Percentiles rank a stretch among this genome's conserved stretches.
These are phyloP conservation scores for Neofusicoccum sp. DNA, from an alignment of 2,329 filamentous ascomycete genomes.

Conservation along the genomic window DNA sequence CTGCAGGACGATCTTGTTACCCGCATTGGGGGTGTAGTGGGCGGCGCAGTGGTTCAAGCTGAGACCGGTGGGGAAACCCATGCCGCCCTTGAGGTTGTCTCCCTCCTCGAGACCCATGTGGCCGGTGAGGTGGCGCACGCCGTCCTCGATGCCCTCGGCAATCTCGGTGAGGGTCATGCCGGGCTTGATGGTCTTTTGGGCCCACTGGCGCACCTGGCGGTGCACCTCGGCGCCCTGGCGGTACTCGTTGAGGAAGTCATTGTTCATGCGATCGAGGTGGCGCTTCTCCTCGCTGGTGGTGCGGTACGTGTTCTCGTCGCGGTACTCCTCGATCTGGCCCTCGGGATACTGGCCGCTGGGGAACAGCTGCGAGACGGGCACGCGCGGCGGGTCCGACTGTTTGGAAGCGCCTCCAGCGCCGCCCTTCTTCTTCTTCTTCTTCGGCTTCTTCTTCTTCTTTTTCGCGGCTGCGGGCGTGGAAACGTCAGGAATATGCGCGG, in stretches of 20 bases:
- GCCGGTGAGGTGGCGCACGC: conserved; percentile 74
- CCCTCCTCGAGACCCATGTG: conserved; percentile 77
- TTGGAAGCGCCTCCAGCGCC: conserved; percentile 55
- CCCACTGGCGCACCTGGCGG: conserved; percentile 82
- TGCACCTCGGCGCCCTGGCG: conserved; percentile 87
- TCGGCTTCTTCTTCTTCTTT: conserved; percentile 82
- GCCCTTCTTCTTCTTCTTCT: conserved; percentile 67
- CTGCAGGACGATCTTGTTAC: conserved; percentile 73
- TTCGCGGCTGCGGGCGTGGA: conserved; percentile 58
- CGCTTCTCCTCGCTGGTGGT: conserved; percentile 85
- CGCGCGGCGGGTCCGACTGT: conserved; percentile 77
- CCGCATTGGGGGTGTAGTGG: conserved; percentile 85
- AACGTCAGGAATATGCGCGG: conserved; percentile 20
- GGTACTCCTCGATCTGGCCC: conserved; percentile 78
- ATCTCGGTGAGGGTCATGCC: conserved; percentile 81
- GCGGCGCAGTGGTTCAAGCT: conserved; percentile 85
- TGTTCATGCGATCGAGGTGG: conserved; percentile 77
- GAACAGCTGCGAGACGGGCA: conserved; percentile 74
- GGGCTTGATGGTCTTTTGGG: conserved; percentile 77
- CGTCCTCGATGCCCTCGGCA: conserved; percentile 83
- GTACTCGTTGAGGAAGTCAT: conserved; percentile 78
- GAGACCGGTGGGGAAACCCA: conserved; percentile 85
- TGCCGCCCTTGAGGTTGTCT: conserved; percentile 75
- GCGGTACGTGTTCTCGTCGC: conserved; percentile 74
- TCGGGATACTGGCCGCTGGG: conserved; percentile 71